These are phyloP conservation scores for Linum lewisii DNA, from an alignment of 345 rosid species.

Conservation along the genomic window DNA sequence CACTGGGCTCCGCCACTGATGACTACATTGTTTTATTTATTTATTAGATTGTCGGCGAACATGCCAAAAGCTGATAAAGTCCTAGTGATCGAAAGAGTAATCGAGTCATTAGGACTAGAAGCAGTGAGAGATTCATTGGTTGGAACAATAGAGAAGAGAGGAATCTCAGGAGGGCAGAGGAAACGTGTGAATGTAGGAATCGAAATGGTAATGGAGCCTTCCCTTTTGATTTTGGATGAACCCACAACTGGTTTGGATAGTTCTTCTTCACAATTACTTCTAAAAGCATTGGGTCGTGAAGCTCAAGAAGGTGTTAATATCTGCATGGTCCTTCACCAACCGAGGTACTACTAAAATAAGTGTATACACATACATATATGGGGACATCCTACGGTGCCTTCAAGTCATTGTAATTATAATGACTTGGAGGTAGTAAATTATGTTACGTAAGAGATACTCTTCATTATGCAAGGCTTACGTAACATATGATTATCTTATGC, in stretches of 20 bases:
- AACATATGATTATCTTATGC: too few relatives aligned
- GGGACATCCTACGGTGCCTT: too few relatives aligned
- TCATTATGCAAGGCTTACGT: too few relatives aligned
- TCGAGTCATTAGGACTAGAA: conserved; percentile 76
- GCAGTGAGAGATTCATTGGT: conserved; percentile 76
- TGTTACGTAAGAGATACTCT: too few relatives aligned
- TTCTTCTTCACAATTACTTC: conserved; percentile 73
- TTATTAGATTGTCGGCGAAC: conserved; percentile 51
- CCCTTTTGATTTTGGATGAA: conserved; percentile 76
- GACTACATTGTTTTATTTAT: too few relatives aligned
- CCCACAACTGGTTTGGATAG: conserved; percentile 92
- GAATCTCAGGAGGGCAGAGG: conserved; percentile 92
- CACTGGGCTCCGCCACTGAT: too few relatives aligned
- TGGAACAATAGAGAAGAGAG: conserved; percentile 81
- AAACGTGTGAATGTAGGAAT: conserved; percentile 89
- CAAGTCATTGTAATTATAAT: too few relatives aligned
- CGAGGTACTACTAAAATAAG: too few relatives aligned
- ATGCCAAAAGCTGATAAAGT: conserved; percentile 84
- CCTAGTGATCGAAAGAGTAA: conserved; percentile 80
- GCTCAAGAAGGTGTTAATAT: conserved; percentile 88
- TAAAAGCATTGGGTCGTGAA: conserved; percentile 77
- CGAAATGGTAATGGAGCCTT: conserved; percentile 98
- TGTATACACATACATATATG: too few relatives aligned
- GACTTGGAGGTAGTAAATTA: too few relatives aligned
- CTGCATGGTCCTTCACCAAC: conserved; percentile 85